These are phyloP conservation scores for Annulohypoxylon nitens DNA, from an alignment of 495 filamentous ascomycete species.

Conservation along the genomic window DNA sequence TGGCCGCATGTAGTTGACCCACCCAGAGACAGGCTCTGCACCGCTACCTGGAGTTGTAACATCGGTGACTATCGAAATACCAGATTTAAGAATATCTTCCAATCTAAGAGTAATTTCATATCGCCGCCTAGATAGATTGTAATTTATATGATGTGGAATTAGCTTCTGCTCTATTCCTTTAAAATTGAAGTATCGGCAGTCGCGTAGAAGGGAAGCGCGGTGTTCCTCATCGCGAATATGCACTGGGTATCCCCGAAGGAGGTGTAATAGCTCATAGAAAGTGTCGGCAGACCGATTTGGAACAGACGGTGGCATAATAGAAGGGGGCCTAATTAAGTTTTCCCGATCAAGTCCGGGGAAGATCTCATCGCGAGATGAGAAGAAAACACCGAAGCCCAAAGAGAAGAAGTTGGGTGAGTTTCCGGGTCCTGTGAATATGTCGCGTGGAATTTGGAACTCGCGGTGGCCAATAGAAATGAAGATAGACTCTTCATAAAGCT, in stretches of 20 bases:
- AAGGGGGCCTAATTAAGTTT: slow-evolving; percentile 88
- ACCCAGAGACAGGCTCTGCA: slow-evolving; percentile 62
- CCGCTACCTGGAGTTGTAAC: slow-evolving; percentile 36
- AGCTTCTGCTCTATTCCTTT: slow-evolving; percentile 91
- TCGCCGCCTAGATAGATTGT: slow-evolving; percentile 74
- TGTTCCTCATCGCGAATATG: slow-evolving; percentile 82
- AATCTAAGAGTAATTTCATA: slow-evolving; percentile 86
- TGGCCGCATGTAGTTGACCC: slow-evolving; percentile 84
- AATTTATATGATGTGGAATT: slow-evolving; percentile 81
- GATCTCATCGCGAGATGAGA: slow-evolving; percentile 80
- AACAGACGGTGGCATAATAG: slow-evolving; percentile 84
- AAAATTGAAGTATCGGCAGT: slow-evolving; percentile 93
- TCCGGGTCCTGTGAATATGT: slow-evolving; percentile 85
- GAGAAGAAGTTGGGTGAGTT: slow-evolving; percentile 97
- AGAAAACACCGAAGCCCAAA: slow-evolving; percentile 91
- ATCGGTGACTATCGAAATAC: slow-evolving; percentile 74
- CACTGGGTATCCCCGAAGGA: slow-evolving; percentile 89
- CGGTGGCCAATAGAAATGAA: slow-evolving; percentile 88
- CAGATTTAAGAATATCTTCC: slow-evolving; percentile 87
- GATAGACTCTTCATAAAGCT: slow-evolving; percentile 94
- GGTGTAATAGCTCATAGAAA: slow-evolving; percentile 85
- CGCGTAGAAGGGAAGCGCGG: slow-evolving; percentile 81
- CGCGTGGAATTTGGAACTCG: slow-evolving; percentile 89
- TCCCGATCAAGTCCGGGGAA: slow-evolving; percentile 88
- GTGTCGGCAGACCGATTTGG: slow-evolving; percentile 82